A percentile compares a stretch with the other conserved stretches of the same genome.
phyloP scores from a whole-genome alignment of 257 asterid genomes.

The Galeopsis tetrahit region DNA sequence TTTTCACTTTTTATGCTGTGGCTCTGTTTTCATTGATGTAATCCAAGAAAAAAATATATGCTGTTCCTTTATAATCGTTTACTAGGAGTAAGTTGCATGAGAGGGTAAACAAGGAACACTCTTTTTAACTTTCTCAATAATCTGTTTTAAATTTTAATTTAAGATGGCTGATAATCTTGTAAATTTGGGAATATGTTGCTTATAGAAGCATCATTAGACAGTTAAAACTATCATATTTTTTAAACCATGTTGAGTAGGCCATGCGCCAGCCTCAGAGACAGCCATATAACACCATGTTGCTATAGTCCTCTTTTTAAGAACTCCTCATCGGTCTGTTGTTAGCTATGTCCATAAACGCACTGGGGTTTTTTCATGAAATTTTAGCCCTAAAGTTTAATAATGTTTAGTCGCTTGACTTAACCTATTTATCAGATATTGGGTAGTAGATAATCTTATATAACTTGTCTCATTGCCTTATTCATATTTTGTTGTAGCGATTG shows the following conservation, averaged over 20 bases:
- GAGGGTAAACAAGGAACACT: neutral
- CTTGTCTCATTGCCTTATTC: neutral
- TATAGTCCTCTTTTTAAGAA: neutral
- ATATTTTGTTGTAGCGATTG: conserved; percentile 4
- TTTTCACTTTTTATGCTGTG: conserved; percentile 21
- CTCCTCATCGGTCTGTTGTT: neutral
- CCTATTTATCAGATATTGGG: conserved; percentile 13
- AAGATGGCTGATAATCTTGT: neutral
- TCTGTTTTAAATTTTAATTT: neutral
- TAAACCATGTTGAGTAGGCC: neutral
- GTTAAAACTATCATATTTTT: neutral
- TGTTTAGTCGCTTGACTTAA: conserved; percentile 10
- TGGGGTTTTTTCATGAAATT: neutral
- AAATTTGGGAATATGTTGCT: neutral
- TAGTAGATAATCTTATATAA: neutral
- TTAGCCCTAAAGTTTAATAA: neutral
- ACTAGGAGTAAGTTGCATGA: conserved; percentile 19
- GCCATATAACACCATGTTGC: neutral
- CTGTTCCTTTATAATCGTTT: conserved; percentile 6
- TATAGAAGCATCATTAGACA: neutral
- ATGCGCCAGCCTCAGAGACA: conserved; percentile 3
- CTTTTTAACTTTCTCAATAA: neutral
- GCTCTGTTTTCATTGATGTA: conserved; percentile 27
- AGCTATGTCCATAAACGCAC: neutral
- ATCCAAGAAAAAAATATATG: conserved; percentile 8